Evolutionary conservation across 345 rosid genomes (phyloP).

Genomic region (Rhizophora mangle): DNA sequence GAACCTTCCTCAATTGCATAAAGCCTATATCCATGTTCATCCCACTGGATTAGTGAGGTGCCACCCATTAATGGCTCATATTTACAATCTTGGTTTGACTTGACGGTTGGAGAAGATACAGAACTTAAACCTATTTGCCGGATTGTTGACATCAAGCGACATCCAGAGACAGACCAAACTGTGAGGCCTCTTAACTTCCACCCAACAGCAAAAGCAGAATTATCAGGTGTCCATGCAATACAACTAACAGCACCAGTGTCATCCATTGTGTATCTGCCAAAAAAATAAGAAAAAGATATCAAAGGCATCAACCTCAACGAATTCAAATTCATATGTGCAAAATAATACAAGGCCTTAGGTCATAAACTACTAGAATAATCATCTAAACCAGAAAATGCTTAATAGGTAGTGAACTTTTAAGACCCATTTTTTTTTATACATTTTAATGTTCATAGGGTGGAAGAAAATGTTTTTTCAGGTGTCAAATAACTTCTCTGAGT

Average conservation of each 20-base stretch:
- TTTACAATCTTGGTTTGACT: slow-evolving; percentile 72
- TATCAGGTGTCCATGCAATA: slow-evolving; percentile 97
- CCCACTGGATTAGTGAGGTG: slow-evolving; percentile 91
- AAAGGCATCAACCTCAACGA: slow-evolving; percentile 6
- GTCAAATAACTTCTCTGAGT: not conserved
- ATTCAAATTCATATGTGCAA: not conserved
- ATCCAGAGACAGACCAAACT: slow-evolving; percentile 98
- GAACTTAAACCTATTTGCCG: slow-evolving; percentile 89
- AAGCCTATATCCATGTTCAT: slow-evolving; percentile 86
- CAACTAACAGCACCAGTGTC: slow-evolving; percentile 91
- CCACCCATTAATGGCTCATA: slow-evolving; percentile 87
- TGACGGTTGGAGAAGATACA: slow-evolving; percentile 69
- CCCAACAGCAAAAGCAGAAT: slow-evolving; percentile 98
- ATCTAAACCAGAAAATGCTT: slow-evolving; percentile 3
- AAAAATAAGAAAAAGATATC: slow-evolving; percentile 8
- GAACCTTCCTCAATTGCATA: slow-evolving; percentile 88
- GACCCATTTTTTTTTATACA: not conserved
- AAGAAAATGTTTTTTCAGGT: not conserved
- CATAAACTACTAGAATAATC: not conserved
- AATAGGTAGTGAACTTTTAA: not conserved
- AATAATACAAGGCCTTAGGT: not conserved
- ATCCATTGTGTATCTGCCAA: slow-evolving; percentile 78
- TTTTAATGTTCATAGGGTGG: not conserved
- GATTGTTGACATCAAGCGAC: slow-evolving; percentile 95
- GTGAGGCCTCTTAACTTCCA: slow-evolving; percentile 96